These are phyloP conservation scores for Elongisporangium anandrum DNA, from an alignment of 352 stramenopile genomes.

Conservation along the genomic window DNA sequence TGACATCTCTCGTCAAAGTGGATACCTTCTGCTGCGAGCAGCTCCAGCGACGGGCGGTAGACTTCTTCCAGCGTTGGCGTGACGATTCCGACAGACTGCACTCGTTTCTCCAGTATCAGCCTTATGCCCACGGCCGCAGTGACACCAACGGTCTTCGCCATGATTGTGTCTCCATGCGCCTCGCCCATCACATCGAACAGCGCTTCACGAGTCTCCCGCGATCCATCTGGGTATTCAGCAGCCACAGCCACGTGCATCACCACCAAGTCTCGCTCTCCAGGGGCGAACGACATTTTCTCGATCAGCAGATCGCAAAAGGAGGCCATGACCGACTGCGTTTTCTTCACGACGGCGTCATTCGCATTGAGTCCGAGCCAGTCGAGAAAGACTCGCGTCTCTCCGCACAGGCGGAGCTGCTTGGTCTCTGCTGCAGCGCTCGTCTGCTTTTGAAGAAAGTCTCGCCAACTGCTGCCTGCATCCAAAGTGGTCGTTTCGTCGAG, in stretches of 20 bases:
- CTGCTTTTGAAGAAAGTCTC: conserved; percentile 24
- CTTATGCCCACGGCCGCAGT: conserved; percentile 74
- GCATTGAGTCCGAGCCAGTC: conserved; percentile 29
- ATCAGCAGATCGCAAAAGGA: conserved; percentile 53
- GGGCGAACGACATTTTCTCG: conserved; percentile 44
- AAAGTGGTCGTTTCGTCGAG: conserved; percentile 33
- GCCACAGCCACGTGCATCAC: conserved; percentile 49
- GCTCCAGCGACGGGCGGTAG: conserved; percentile 42
- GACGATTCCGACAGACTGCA: conserved; percentile 46
- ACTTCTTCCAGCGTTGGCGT: conserved; percentile 49
- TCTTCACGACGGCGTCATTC: conserved; percentile 6
- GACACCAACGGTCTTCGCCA: conserved; percentile 85
- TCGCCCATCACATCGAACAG: conserved; percentile 59
- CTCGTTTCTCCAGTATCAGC: conserved; percentile 54
- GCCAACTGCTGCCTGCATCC: conserved; percentile 23
- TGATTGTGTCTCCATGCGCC: conserved; percentile 49
- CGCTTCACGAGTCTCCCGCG: conserved; percentile 38
- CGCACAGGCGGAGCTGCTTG: conserved; percentile 12
- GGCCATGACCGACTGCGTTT: conserved; percentile 25
- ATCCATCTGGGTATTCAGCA: conserved; percentile 31
- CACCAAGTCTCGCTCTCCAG: conserved; percentile 77
- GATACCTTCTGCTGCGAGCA: conserved; percentile 43
- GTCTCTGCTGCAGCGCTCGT: conserved; percentile 13
- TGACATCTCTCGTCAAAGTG: conserved; percentile 19
- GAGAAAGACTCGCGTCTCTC: conserved; percentile 24